Evolutionary conservation across 2,329 filamentous ascomycete genomes (phyloP).

Genomic region (Colletotrichum tropicicola): DNA sequence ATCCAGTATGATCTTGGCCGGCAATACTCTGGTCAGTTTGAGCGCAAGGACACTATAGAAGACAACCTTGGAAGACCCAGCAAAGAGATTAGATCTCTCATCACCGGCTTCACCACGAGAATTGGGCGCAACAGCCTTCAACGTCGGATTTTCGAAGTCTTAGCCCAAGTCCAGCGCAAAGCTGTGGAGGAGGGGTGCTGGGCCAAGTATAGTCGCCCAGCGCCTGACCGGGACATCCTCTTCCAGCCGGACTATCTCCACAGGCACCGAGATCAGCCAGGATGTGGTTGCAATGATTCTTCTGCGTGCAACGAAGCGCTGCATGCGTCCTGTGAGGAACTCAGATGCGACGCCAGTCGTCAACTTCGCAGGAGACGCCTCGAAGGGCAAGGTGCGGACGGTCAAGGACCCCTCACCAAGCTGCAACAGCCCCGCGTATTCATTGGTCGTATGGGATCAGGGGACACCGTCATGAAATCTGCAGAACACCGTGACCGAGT

Average conservation of each 20-base stretch:
- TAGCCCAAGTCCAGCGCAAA: neutral
- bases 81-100: slow-evolving; percentile 38
- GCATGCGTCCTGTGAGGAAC: slow-evolving; percentile 31
- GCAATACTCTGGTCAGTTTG: slow-evolving; percentile 36
- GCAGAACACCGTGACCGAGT: neutral
- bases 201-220: slow-evolving; percentile 37
- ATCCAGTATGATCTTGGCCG: slow-evolving; percentile 40
- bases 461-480: slow-evolving; percentile 43
- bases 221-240: slow-evolving; percentile 37
- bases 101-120: slow-evolving; percentile 28
- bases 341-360: slow-evolving; percentile 35
- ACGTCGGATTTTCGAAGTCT: rapidly evolving
- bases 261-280: slow-evolving; percentile 35
- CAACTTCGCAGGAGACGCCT: neutral
- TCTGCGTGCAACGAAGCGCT: slow-evolving; percentile 32
- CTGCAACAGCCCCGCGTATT: neutral
- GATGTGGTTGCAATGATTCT: neutral
- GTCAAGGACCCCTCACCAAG: neutral
- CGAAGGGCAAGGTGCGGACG: neutral
- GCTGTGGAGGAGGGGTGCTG: neutral
- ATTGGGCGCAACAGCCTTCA: slow-evolving; percentile 26
- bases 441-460: slow-evolving; percentile 28
- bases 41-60: slow-evolving; percentile 34
- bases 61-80: slow-evolving; percentile 38
- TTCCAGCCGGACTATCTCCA: slow-evolving; percentile 42